Percentiles rank a stretch among this genome's conserved stretches.
Conservation (phyloP, 345 rosid genomes). For the Syzygium jambos region DNA sequence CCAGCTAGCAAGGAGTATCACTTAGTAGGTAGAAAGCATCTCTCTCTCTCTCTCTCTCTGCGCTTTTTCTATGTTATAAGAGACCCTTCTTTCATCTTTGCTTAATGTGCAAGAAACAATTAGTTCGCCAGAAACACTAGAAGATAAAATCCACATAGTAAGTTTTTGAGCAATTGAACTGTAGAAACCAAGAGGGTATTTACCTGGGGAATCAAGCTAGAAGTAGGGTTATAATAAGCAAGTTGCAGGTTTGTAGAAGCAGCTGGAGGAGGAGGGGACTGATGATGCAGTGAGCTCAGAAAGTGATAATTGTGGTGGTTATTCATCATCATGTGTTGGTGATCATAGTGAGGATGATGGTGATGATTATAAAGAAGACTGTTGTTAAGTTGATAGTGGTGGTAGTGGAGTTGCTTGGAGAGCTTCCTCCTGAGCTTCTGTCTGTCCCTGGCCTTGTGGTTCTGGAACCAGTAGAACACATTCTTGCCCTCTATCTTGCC, state of each 20-base stretch:
- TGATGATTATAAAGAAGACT: not conserved
- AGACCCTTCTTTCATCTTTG: not conserved
- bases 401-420: conserved; percentile 55
- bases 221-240: conserved; percentile 14
- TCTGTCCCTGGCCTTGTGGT: conserved; percentile 94
- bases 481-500: conserved; percentile 92
- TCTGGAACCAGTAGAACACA: conserved; percentile 96
- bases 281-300: not conserved
- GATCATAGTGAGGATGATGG: conserved; percentile 11
- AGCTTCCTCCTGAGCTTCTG: conserved; percentile 77
- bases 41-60: not conserved
- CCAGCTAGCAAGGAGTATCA: not conserved
- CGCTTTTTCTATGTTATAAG: not conserved
- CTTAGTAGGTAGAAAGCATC: not conserved
- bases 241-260: conserved; percentile 12
- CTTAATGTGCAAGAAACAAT: not conserved
- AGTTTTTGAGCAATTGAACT: not conserved
- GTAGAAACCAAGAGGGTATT: not conserved
- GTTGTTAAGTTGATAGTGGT: conserved; percentile 12
- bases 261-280: conserved; percentile 9
- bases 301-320: not conserved
- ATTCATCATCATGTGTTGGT: not conserved
- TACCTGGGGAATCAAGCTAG: conserved; percentile 29
- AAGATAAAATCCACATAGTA: not conserved
- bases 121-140: not conserved